Evolutionary conservation across 345 rosid genomes (phyloP).

Genomic region (Linum tenue): DNA sequence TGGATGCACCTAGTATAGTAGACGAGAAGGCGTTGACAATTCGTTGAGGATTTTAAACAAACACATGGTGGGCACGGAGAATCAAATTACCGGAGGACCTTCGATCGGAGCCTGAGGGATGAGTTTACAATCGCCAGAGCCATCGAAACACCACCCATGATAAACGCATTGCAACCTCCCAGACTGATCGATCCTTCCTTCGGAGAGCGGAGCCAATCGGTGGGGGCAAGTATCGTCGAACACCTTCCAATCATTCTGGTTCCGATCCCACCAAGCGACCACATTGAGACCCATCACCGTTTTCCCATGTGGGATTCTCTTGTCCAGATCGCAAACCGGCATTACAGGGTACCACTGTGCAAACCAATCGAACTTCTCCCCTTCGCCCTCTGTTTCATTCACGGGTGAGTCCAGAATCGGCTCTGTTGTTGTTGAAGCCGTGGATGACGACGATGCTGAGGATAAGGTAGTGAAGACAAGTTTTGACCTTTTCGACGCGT

Average conservation of each 20-base stretch:
- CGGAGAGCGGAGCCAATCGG: constrained; percentile 7
- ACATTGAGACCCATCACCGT: constrained; percentile 6
- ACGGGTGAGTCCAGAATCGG: background rate
- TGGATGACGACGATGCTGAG: background rate
- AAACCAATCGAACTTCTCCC: constrained; percentile 6
- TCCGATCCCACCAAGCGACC: constrained; percentile 11
- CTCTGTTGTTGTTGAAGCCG: background rate
- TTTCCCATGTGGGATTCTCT: constrained; percentile 6
- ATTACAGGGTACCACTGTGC: constrained; percentile 8
- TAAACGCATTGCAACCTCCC: constrained; percentile 9
- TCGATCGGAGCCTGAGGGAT: constrained; percentile 8
- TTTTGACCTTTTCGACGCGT: background rate
- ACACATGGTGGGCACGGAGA: background rate
- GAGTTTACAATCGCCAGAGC: constrained; percentile 5
- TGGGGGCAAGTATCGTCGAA: constrained; percentile 9
- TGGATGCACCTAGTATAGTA: background rate
- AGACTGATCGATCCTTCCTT: constrained; percentile 10
- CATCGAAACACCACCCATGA: constrained; percentile 10
- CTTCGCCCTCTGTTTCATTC: background rate
- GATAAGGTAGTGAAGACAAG: background rate
- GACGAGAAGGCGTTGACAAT: background rate
- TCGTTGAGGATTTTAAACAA: background rate
- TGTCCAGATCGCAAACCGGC: constrained; percentile 10
- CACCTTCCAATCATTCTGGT: constrained; percentile 5
- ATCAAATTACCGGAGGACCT: constrained; percentile 7